These are phyloP conservation scores for Cyclotella cryptica DNA, from an alignment of 108 stramenopile genomes.

Conservation along the genomic window DNA sequence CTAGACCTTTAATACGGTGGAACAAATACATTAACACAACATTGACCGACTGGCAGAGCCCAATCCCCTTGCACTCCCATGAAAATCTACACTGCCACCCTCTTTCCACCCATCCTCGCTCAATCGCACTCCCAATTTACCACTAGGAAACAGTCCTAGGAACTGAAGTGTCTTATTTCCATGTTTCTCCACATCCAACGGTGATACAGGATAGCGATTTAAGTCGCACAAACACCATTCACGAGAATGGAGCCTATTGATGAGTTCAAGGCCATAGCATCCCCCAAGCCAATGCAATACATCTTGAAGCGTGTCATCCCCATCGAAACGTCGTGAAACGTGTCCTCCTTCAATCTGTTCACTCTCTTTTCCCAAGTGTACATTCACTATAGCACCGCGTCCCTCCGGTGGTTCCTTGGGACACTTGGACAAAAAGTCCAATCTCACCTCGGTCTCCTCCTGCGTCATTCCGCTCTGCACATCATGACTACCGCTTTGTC, in stretches of 20 bases:
- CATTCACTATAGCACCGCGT: slow-evolving; percentile 57
- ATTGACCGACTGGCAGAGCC: slow-evolving; percentile 60
- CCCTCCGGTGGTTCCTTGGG: slow-evolving; percentile 77
- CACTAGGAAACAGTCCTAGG: slow-evolving; percentile 84
- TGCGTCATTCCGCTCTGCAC: slow-evolving; percentile 32
- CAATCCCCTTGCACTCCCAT: slow-evolving; percentile 54
- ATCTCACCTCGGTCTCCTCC: slow-evolving; percentile 31
- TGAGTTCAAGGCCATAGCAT: slow-evolving; percentile 64
- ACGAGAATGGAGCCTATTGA: slow-evolving; percentile 60
- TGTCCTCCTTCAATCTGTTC: slow-evolving; percentile 48
- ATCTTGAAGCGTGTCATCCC: slow-evolving; percentile 81
- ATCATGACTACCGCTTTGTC: slow-evolving; percentile 24
- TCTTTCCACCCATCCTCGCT: slow-evolving; percentile 58
- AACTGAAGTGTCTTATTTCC: slow-evolving; percentile 69
- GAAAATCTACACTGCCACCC: slow-evolving; percentile 5
- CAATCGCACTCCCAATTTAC: slow-evolving; percentile 70
- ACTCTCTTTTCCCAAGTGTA: slow-evolving; percentile 53
- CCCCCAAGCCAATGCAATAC: slow-evolving; percentile 84
- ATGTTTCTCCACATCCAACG: slow-evolving; percentile 64
- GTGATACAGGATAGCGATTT: slow-evolving; percentile 59
- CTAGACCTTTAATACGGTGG: no score
- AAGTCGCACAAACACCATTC: slow-evolving; percentile 83
- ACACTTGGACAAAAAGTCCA: slow-evolving; percentile 59
- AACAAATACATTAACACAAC: slow-evolving; percentile 30
- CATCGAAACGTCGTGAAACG: slow-evolving; percentile 73